A percentile compares a stretch with the other conserved stretches of the same genome.
phyloP scores from a whole-genome alignment of 2,329 filamentous ascomycete species.

The Colletotrichum aenigma region DNA sequence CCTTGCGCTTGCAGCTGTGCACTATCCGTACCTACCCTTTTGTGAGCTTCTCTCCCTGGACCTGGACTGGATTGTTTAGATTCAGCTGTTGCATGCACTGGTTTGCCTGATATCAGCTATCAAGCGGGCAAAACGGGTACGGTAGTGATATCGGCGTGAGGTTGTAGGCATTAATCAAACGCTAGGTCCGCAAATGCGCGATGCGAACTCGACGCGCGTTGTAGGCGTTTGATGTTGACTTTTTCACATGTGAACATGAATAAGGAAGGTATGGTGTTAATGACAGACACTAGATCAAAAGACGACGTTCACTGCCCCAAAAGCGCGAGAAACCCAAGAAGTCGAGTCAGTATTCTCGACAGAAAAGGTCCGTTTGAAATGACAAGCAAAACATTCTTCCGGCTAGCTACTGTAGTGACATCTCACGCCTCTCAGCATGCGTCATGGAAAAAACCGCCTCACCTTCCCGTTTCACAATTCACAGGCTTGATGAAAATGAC shows the following conservation, averaged over 20 bases:
- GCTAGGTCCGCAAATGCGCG: too few species aligned
- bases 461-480: background rate
- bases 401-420: background rate
- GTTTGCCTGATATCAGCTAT: background rate
- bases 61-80: background rate
- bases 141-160: background rate
- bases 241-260: background rate
- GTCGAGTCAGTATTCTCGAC: background rate
- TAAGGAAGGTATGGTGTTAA: background rate
- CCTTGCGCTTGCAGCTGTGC: background rate
- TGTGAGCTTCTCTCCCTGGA: background rate
- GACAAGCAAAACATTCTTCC: background rate
- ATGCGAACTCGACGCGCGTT: background rate
- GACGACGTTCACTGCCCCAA: too few species aligned
- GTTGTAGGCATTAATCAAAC: background rate
- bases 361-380: background rate
- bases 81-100: background rate
- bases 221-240: background rate
- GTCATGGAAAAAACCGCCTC: background rate
- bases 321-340: background rate
- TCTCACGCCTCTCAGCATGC: background rate
- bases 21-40: background rate
- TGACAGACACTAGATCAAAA: too few species aligned
- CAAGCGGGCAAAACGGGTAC: background rate
- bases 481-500: rapidly evolving